Percentiles rank a stretch among this genome's conserved stretches.
These are phyloP conservation scores for Leccinellum rugosiceps DNA, from an alignment of 768 basidiomycete genomes.

Conservation along the genomic window DNA sequence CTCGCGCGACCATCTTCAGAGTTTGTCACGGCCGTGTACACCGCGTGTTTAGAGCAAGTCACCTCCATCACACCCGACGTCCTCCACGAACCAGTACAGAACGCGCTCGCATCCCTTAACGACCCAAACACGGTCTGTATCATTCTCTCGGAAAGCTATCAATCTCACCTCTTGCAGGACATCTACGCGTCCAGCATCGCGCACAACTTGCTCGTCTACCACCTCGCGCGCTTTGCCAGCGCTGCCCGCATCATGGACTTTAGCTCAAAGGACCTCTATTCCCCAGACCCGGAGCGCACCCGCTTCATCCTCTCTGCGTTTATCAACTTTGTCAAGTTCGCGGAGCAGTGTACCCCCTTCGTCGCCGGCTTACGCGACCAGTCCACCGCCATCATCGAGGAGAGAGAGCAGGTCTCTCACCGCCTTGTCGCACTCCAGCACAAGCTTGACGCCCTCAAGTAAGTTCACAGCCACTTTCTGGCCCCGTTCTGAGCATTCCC, in stretches of 20 bases:
- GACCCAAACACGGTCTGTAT: slow-evolving; percentile 52
- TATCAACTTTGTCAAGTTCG: slow-evolving; percentile 92
- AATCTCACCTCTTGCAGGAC: slow-evolving; percentile 44
- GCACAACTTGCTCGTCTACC: slow-evolving; percentile 64
- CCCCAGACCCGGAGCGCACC: slow-evolving; percentile 74
- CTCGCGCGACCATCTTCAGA: slow-evolving; percentile 65
- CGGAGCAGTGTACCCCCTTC: slow-evolving; percentile 66
- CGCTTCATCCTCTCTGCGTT: slow-evolving; percentile 78
- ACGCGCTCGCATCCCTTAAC: slow-evolving; percentile 48
- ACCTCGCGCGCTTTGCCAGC: slow-evolving; percentile 70
- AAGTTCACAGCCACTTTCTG: slow-evolving; percentile 13
- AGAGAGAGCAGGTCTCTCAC: slow-evolving; percentile 56
- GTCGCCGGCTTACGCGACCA: slow-evolving; percentile 59
- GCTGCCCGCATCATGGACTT: slow-evolving; percentile 79
- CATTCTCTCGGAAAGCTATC: not conserved
- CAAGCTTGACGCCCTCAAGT: slow-evolving; percentile 58
- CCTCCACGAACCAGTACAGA: slow-evolving; percentile 57
- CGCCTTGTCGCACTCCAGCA: slow-evolving; percentile 48
- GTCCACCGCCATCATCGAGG: slow-evolving; percentile 52
- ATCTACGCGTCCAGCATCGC: slow-evolving; percentile 57
- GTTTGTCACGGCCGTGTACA: slow-evolving; percentile 68
- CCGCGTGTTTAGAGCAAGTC: slow-evolving; percentile 69
- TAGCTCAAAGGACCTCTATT: slow-evolving; percentile 66
- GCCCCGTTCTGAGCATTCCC: not conserved
- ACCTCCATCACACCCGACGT: slow-evolving; percentile 57